Conservation (phyloP, 2,329 filamentous ascomycete genomes). For the Arthrobotrys musiformis region DNA sequence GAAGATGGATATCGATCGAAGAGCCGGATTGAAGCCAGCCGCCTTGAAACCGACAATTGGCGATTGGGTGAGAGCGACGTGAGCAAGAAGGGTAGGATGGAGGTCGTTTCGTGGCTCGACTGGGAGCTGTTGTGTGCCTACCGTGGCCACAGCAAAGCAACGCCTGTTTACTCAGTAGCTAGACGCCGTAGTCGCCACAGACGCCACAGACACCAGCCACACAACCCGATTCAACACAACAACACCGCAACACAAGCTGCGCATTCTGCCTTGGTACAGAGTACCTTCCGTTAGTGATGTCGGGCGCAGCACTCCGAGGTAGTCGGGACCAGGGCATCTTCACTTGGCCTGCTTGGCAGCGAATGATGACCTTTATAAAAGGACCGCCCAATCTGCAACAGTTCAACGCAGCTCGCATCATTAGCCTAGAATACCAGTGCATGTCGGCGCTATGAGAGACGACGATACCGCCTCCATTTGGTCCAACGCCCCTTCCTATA, state of each 20-base stretch:
- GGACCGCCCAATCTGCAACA: conserved; percentile 11
- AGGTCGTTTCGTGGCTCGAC: conserved; percentile 45
- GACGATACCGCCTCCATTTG: conserved; percentile 50
- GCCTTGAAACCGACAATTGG: conserved; percentile 39
- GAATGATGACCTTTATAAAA: not conserved
- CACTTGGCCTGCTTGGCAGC: conserved; percentile 15
- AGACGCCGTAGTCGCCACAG: conserved; percentile 37
- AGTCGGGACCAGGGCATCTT: not conserved
- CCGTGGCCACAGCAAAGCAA: conserved; percentile 36
- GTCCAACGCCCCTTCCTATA: conserved; percentile 50
- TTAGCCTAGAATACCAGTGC: not conserved
- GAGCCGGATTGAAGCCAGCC: not conserved
- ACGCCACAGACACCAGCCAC: conserved; percentile 42
- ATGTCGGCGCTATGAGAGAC: conserved; percentile 26
- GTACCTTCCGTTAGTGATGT: not conserved
- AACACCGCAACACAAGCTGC: not conserved
- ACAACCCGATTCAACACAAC: conserved; percentile 10
- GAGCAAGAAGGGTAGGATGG: conserved; percentile 20
- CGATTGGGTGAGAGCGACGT: conserved; percentile 22
- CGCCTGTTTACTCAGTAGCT: not conserved
- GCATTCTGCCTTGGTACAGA: not conserved
- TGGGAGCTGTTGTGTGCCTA: conserved; percentile 39
- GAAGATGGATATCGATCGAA: not conserved
- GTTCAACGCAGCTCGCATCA: conserved; percentile 14
- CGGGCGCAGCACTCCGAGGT: conserved; percentile 11